Evolutionary conservation across 805 yeast species (phyloP), one percentile per base, ranked within the genome.

Genomic region (Lipomyces kockii): DNA sequence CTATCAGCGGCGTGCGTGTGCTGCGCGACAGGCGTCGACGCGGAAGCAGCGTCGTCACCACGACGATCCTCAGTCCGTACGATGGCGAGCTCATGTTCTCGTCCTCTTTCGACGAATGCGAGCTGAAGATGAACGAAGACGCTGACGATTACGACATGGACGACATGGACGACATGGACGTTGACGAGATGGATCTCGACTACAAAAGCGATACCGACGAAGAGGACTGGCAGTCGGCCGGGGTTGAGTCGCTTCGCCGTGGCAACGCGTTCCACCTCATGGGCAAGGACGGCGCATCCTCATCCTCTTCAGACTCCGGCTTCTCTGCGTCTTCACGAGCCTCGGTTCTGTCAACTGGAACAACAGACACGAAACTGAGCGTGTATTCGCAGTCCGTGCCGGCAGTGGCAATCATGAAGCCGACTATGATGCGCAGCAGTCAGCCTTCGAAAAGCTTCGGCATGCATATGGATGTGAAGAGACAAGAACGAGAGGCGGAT

Each of bases 161-260:
- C 46, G 67, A 63, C 27, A 58, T 64, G 51, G 67, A 56, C 46
- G 67, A 63, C 27, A 58, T 64, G 39, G 71, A 64, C 49, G 49
- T 64, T 5, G 68, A 65, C 49, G 65, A 61, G 43, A 58, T 58
- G 34, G 65, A 64, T n/a, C 34, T 52, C 22, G 69, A 62, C 34
- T 64, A 62, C 43, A 64, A 62, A 32, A 58, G 87, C 56, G 97
- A 91, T 74, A 94, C 99, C 0, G 99, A 94, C 78, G 98, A 94
- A 76, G 99, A 94, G 78, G 98, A 94, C 78, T 94, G 99, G 99
- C 90, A 88, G 69, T 80, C 92, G 0, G 89, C 93, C 63, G 98
- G 98, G 0, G 92, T 97, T 0, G 88, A 85, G 51, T 81, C 86
- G 55, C 80, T 92, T 64, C 80, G 90, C 58, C 69, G 70, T 11